These are phyloP conservation scores for Globisporangium perplexum DNA, from an alignment of 352 stramenopile genomes.

Conservation along the genomic window DNA sequence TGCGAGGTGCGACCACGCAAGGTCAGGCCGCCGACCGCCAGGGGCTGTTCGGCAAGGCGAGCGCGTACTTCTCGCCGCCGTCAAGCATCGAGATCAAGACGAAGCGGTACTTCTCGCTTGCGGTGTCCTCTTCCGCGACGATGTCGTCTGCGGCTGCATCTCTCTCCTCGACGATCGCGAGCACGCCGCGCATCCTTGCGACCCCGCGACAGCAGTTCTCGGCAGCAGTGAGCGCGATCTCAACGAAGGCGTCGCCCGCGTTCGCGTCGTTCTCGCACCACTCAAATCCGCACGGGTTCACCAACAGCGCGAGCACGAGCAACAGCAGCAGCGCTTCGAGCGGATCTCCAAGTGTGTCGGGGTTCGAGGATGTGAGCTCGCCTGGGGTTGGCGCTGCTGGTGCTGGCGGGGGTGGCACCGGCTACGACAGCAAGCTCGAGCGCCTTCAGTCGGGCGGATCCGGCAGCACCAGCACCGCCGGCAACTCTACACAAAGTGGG, in stretches of 20 bases:
- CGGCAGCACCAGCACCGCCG: background rate
- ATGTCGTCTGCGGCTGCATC: constrained; percentile 73
- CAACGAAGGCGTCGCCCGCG: constrained; percentile 62
- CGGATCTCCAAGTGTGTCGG: constrained; percentile 8
- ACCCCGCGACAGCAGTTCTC: constrained; percentile 74
- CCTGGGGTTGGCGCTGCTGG: background rate
- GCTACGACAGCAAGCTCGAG: background rate
- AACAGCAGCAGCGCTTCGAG: background rate
- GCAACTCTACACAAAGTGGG: background rate
- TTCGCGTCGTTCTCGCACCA: constrained; percentile 52
- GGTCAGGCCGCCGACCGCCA: constrained; percentile 8
- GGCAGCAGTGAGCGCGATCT: constrained; percentile 69
- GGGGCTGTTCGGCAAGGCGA: constrained; percentile 45
- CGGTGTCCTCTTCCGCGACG: constrained; percentile 47
- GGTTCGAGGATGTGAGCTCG: background rate
- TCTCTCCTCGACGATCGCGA: constrained; percentile 66
- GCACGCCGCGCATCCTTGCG: constrained; percentile 50
- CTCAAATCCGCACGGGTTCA: constrained; percentile 6
- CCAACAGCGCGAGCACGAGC: constrained; percentile 2
- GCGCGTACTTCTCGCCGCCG: constrained; percentile 59
- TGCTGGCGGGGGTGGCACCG: too few species aligned
- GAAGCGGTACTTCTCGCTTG: constrained; percentile 58
- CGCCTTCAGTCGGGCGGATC: background rate
- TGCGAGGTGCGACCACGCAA: constrained; percentile 13
- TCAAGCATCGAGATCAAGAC: constrained; percentile 57